These are phyloP conservation scores for Allium sativum DNA, from an alignment of 106 monocot species.

Conservation along the genomic window DNA sequence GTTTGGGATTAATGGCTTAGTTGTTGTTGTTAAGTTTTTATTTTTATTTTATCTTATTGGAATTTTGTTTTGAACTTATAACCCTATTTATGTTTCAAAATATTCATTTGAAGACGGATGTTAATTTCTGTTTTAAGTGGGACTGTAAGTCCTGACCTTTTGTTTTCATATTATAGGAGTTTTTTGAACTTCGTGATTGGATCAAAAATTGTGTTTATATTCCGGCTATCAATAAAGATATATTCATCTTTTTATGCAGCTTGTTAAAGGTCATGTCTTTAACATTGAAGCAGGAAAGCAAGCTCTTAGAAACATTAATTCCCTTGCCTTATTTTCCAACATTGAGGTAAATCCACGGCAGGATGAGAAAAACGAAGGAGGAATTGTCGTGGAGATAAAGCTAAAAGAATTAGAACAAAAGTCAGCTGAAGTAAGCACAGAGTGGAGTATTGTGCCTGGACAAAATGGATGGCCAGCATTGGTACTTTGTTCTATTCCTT, in stretches of 20 bases:
- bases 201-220: too few species aligned
- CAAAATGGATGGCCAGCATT: slow-evolving; percentile 77
- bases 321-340: slow-evolving; percentile 84
- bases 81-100: too few species aligned
- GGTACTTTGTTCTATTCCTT: slow-evolving; percentile 28
- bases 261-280: slow-evolving; percentile 78
- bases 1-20: too few species aligned
- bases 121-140: too few species aligned
- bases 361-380: slow-evolving; percentile 96
- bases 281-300: slow-evolving; percentile 95
- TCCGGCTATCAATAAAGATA: too few species aligned
- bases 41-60: too few species aligned
- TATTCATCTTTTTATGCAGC: slow-evolving; percentile 35
- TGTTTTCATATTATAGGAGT: too few species aligned
- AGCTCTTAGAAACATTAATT: slow-evolving; percentile 86
- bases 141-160: too few species aligned
- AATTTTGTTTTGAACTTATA: too few species aligned
- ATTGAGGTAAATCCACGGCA: slow-evolving; percentile 90
- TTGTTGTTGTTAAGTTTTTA: too few species aligned
- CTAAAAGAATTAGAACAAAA: slow-evolving; percentile 90
- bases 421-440: slow-evolving; percentile 90
- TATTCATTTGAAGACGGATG: too few species aligned
- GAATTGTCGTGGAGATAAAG: slow-evolving; percentile 89
- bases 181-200: too few species aligned
- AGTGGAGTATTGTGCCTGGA: slow-evolving; percentile 91